Evolutionary conservation across 2,329 filamentous ascomycete species (phyloP).

Genomic region (Fusarium burgessii): DNA sequence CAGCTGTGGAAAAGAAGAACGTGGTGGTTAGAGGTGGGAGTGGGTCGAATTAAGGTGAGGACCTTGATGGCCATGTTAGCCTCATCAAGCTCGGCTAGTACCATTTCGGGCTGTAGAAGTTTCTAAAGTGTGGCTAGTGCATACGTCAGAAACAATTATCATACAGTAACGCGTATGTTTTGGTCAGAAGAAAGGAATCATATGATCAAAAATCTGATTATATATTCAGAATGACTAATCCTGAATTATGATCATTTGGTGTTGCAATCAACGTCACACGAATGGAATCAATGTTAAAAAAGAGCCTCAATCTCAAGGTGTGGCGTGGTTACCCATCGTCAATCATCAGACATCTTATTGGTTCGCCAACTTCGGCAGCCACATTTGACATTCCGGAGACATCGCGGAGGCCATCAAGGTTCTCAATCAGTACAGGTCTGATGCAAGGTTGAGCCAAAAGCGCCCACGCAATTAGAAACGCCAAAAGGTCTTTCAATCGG

Average conservation of each 20-base stretch:
- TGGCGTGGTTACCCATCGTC: conserved; percentile 27
- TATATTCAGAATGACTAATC: accelerated
- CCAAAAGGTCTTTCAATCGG: conserved; percentile 29
- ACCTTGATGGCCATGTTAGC: conserved; percentile 46
- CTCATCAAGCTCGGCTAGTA: conserved; percentile 7
- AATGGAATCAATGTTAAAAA: conserved; percentile 5
- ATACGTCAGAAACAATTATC: background rate
- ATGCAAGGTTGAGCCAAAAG: conserved; percentile 19
- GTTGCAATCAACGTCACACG: background rate
- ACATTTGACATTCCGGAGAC: conserved; percentile 25
- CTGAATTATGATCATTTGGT: background rate
- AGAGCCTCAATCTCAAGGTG: conserved; percentile 23
- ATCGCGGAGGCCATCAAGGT: conserved; percentile 45
- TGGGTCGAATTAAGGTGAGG: conserved; percentile 48
- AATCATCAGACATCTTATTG: conserved; percentile 20
- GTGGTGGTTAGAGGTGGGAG: conserved; percentile 24
- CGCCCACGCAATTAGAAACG: conserved; percentile 19
- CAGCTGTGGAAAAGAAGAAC: background rate
- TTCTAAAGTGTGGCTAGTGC: conserved; percentile 28
- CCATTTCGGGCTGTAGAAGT: conserved; percentile 10
- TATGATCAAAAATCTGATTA: background rate
- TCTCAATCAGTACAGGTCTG: conserved; percentile 32
- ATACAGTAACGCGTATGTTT: background rate
- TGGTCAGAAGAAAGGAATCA: background rate
- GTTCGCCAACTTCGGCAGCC: conserved; percentile 30